Base-by-base conservation (phyloP, 1,284 basidiomycete genomes). In the Moesziomyces antarcticus region DNA sequence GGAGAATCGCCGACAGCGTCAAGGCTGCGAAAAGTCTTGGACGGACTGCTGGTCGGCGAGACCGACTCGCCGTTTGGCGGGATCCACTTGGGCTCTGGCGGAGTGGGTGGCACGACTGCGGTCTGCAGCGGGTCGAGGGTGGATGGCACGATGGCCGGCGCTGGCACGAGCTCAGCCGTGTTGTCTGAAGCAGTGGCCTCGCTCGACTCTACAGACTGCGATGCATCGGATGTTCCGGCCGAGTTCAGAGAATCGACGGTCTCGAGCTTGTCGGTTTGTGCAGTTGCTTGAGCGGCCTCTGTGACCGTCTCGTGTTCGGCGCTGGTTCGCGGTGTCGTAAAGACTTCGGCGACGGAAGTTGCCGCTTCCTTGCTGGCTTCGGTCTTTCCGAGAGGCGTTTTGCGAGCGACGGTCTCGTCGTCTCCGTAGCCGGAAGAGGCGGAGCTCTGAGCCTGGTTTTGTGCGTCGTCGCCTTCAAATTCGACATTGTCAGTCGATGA, bases 401-500 rank as follows among this genome's bases (percentile, higher is more conserved):
- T 63, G 24, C 48, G 45, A 3, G 48, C 22, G 9, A 41, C 41
- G 21, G 21, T 50, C 1, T 56, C 53, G 8, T 70, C 67, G 21
- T 70, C 61, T 16, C 59, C 66, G 21, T 42, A 63, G 1, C 66
- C 54, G 5, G 66, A 69, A 5, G 66, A 69, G 16, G 60, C 66
- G 3, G 66, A 69, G 56, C 66, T 69, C 6, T 69, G 66, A 13
- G 60, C 60, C 22, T 59, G 59, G 1, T 55, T 45, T 16, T 55
- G 41, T 4, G 48, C 52, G 18, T 69, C 60, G 46, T 69, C 66
- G 44, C 54, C 57, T 20, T 71, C 68, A 30, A 66, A 71, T 16
- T 66, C 67, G 53, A 64, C 56, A 44, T 66, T 58, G n/a, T 66
- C 68, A 27, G 56, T 41, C n/a, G 56, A 70, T 14, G 56, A 70